phyloP scores from a whole-genome alignment of 2,329 filamentous ascomycete species.

The Penicillium janthinellum region DNA sequence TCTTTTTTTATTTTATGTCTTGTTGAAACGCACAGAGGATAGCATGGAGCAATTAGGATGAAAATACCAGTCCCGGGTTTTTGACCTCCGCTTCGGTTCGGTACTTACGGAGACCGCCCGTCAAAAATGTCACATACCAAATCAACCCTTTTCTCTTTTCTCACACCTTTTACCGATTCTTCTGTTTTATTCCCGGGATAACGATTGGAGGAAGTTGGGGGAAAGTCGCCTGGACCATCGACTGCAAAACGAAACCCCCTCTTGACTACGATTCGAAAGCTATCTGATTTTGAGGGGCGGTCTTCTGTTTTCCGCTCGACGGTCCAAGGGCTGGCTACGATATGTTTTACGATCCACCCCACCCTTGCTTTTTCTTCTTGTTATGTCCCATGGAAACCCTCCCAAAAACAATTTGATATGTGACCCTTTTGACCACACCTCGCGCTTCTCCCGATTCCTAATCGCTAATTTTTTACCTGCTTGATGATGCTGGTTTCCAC shows the following conservation, averaged over 20 bases:
- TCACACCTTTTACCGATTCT: slow-evolving; percentile 6
- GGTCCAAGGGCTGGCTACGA: slow-evolving; percentile 15
- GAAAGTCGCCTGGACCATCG: neutral
- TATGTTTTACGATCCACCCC: slow-evolving; percentile 28
- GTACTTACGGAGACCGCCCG: slow-evolving; percentile 25
- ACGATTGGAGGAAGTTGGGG: neutral
- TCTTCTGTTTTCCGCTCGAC: slow-evolving; percentile 1
- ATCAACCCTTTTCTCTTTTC: slow-evolving; percentile 25
- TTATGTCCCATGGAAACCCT: slow-evolving; percentile 10
- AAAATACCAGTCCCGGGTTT: slow-evolving; percentile 32
- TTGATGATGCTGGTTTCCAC: slow-evolving; percentile 21
- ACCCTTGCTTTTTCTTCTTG: slow-evolving; percentile 5
- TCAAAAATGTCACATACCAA: slow-evolving; percentile 32
- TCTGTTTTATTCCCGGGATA: slow-evolving; percentile 5
- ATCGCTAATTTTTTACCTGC: slow-evolving; percentile 25
- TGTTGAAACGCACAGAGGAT: slow-evolving; percentile 33
- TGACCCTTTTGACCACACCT: slow-evolving; percentile 30
- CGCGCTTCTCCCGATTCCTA: slow-evolving; percentile 26
- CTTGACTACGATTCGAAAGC: slow-evolving; percentile 1
- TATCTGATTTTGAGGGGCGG: neutral
- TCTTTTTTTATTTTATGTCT: slow-evolving; percentile 30
- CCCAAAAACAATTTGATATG: slow-evolving; percentile 37
- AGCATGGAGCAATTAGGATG: slow-evolving; percentile 34
- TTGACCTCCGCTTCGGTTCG: slow-evolving; percentile 28
- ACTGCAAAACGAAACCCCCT: slow-evolving; percentile 1